Evolutionary conservation across 2,329 filamentous ascomycete species (phyloP), one percentile per base, ranked within the genome.

Genomic region (Setomelanomma holmii): DNA sequence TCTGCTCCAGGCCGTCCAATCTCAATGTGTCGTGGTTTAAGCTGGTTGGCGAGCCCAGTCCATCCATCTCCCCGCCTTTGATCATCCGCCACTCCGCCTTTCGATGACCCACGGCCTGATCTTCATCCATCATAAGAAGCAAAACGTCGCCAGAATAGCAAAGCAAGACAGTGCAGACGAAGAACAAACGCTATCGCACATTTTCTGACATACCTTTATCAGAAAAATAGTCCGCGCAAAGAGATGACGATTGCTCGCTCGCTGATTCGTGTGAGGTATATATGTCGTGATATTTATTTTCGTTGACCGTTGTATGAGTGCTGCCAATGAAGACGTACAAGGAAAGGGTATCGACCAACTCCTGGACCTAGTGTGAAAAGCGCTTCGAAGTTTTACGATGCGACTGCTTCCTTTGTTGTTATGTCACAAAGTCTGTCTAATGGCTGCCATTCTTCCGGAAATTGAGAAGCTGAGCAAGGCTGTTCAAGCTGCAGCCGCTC

Each of bases 401-500:
- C 19, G 27, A 30, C 38, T n/a, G 10, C n/a, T n/a, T n/a, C 27
- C 5, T 20, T 42, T 38, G 27, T 42, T 33, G 27, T 42, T 14
- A 19, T 23, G 10, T 20, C 30, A 39, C 14, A 30, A 20, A 20
- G 35, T 27, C 51, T 51, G 42, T 50, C 52, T 73, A 80, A 57
- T 80, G 78, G 44, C 75, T 75, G 43, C 88, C 84, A 74, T 89
- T 89, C 81, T 92, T 91, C 55, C 79, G 74, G 80, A 95, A 99
- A 48, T 90, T 88, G 56, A 99, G 83, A 58, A 99, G 79, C 69
- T 96, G 93, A 16, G 92, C 87, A 62, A 99, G 81, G 75, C 90
- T 96, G 40, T 83, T 84, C 49, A 95, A 81, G 48, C 88, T 87
- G 80, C 93, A 98, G 17, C 95, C 93, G 67, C 90, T 90, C 80